Evolutionary conservation across 75 land plant species (phyloP).

Genomic region (Picea sitchensis): DNA sequence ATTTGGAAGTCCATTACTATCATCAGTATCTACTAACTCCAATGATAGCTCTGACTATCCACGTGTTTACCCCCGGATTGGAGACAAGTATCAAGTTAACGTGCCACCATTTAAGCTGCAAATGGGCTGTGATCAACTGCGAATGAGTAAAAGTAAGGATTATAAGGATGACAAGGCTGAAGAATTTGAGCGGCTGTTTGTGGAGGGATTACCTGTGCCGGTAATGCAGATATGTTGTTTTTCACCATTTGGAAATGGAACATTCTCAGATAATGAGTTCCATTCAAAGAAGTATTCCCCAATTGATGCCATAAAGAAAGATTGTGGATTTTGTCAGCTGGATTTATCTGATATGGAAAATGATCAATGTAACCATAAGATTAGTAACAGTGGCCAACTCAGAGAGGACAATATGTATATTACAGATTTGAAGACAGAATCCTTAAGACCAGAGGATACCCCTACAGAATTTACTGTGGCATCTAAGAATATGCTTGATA

Average conservation of each 20-base stretch:
- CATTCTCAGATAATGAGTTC: not conserved
- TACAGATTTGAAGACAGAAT: not conserved
- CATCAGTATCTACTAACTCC: slow-evolving; percentile 5
- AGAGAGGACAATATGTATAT: not conserved
- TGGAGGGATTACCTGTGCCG: slow-evolving; percentile 38
- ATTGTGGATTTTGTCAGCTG: not conserved
- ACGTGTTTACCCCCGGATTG: slow-evolving; percentile 35
- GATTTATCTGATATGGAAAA: not conserved
- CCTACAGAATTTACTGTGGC: slow-evolving; percentile 1
- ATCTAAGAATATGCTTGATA: not conserved
- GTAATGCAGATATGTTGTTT: slow-evolving; percentile 20
- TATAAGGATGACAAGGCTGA: not conserved
- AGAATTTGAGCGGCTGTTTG: slow-evolving; percentile 6
- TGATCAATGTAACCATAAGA: not conserved
- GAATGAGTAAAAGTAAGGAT: not conserved
- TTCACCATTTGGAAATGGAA: not conserved
- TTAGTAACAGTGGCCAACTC: slow-evolving; percentile 3
- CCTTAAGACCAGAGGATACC: not conserved
- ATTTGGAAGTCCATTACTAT: too few relatives aligned
- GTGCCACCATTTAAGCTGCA: slow-evolving; percentile 18
- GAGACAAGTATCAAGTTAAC: slow-evolving; percentile 43
- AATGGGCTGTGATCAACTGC: not conserved
- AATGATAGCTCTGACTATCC: slow-evolving; percentile 20
- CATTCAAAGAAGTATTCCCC: not conserved
- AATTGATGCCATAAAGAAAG: not conserved